These are phyloP conservation scores for Monascus purpureus DNA, from an alignment of 495 filamentous ascomycete genomes.

Conservation along the genomic window DNA sequence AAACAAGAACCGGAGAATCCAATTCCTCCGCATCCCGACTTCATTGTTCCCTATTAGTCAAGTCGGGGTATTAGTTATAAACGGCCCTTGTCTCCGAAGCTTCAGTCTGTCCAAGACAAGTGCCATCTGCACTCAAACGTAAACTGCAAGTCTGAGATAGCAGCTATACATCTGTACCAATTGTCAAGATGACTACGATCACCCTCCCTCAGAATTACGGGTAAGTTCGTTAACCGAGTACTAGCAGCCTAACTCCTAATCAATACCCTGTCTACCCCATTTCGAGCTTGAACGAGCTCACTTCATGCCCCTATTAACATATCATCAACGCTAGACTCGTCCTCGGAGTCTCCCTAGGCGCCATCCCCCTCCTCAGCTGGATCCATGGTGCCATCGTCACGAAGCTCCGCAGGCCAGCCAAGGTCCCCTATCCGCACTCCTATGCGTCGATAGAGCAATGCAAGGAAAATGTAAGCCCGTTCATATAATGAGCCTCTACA, in stretches of 20 bases:
- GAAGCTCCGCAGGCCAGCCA: constrained; percentile 35
- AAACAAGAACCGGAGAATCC: too few species aligned
- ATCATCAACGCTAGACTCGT: too few species aligned
- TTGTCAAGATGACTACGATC: constrained; percentile 24
- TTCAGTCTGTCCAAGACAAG: too few species aligned
- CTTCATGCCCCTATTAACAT: too few species aligned
- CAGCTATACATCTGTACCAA: constrained; percentile 1
- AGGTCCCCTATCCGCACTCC: constrained; percentile 46
- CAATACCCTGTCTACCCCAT: too few species aligned
- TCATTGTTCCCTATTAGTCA: too few species aligned
- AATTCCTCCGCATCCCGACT: too few species aligned
- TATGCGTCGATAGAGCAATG: constrained; percentile 46
- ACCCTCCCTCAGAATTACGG: constrained; percentile 36
- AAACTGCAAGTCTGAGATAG: too few species aligned
- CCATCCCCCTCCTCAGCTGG: constrained; percentile 41
- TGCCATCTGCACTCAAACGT: too few species aligned
- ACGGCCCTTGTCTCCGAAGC: too few species aligned
- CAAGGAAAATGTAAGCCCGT: constrained; percentile 33
- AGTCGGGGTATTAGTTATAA: too few species aligned
- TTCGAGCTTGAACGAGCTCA: too few species aligned
- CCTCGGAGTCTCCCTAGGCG: constrained; percentile 41
- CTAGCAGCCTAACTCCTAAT: not conserved
- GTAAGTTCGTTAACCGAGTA: constrained; percentile 13
- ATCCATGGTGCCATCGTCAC: constrained; percentile 38
- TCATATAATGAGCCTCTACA: constrained; percentile 21